Evolutionary conservation across 257 asterid genomes (phyloP).

Genomic region (Forsythia suspensa): DNA sequence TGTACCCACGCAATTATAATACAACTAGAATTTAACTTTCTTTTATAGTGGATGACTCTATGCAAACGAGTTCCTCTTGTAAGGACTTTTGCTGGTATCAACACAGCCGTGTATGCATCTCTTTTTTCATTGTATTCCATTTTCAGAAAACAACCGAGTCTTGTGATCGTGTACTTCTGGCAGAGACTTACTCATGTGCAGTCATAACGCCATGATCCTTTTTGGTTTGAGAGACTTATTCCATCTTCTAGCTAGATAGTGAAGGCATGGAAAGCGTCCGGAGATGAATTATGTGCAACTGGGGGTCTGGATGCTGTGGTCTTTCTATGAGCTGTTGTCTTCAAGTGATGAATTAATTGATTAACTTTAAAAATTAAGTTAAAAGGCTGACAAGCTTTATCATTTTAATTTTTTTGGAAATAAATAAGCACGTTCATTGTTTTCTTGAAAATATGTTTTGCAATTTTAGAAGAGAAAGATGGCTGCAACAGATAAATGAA

Average conservation of each 20-base stretch:
- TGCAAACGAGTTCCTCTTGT: too few relatives aligned
- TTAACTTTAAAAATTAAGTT: constrained; percentile 4
- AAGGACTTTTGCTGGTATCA: constrained; percentile 71
- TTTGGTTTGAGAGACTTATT: constrained; percentile 69
- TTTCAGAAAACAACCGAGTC: constrained; percentile 66
- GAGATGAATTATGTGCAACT: constrained; percentile 59
- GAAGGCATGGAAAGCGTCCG: constrained; percentile 87
- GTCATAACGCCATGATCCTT: constrained; percentile 52
- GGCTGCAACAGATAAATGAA: not conserved
- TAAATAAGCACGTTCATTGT: not conserved
- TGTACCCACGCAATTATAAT: too few relatives aligned
- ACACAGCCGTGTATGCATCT: constrained; percentile 46
- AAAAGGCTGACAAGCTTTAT: not conserved
- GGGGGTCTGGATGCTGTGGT: constrained; percentile 95
- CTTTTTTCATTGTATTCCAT: constrained; percentile 64
- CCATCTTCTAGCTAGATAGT: constrained; percentile 95
- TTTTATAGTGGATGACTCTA: too few relatives aligned
- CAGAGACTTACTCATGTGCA: constrained; percentile 63
- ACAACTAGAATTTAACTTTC: too few relatives aligned
- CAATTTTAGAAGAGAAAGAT: not conserved
- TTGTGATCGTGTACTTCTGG: constrained; percentile 71
- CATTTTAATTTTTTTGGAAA: too few relatives aligned
- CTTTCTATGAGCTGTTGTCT: constrained; percentile 70
- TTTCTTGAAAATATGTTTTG: not conserved
- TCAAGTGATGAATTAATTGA: constrained; percentile 52